Percentiles rank a stretch among this genome's conserved stretches.
phyloP scores from a whole-genome alignment of 345 rosid species.

The Mallotus nudiflorus region DNA sequence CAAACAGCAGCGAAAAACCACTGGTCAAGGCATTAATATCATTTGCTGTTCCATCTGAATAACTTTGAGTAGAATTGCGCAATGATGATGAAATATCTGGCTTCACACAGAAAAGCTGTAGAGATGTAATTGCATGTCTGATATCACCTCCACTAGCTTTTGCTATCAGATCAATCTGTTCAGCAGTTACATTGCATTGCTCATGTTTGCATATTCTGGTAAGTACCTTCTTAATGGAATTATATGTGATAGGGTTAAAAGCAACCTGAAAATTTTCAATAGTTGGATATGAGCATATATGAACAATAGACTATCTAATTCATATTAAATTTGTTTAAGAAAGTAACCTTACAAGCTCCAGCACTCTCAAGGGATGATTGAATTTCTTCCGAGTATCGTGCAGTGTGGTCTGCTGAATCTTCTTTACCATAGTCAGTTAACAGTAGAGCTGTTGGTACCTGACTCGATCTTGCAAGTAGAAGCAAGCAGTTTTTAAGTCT shows the following conservation, averaged over 20 bases:
- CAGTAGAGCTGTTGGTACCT: constrained; percentile 68
- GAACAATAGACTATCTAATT: constrained; percentile 2
- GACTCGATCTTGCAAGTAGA: constrained; percentile 68
- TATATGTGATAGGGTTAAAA: constrained; percentile 84
- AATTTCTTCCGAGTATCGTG: constrained; percentile 61
- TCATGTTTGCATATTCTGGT: constrained; percentile 76
- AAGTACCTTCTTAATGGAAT: constrained; percentile 71
- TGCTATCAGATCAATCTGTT: constrained; percentile 74
- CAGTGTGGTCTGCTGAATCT: constrained; percentile 57
- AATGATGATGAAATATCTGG: constrained; percentile 34
- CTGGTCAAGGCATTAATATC: constrained; percentile 31
- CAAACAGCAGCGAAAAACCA: constrained; percentile 54
- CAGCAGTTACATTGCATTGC: constrained; percentile 47
- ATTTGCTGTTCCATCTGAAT: constrained; percentile 30
- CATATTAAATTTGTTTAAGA: constrained; percentile 30
- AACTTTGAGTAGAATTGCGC: constrained; percentile 26
- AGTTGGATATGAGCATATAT: constrained; percentile 27
- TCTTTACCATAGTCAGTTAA: constrained; percentile 55
- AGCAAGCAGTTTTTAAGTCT: constrained; percentile 65
- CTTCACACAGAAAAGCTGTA: constrained; percentile 71
- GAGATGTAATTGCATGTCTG: constrained; percentile 83
- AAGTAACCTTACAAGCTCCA: constrained; percentile 83
- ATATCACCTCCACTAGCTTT: constrained; percentile 92
- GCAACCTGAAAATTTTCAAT: constrained; percentile 56
- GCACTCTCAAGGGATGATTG: constrained; percentile 64